phyloP scores from a whole-genome alignment of 23 red algal species.

The Gracilaria gracilis region DNA sequence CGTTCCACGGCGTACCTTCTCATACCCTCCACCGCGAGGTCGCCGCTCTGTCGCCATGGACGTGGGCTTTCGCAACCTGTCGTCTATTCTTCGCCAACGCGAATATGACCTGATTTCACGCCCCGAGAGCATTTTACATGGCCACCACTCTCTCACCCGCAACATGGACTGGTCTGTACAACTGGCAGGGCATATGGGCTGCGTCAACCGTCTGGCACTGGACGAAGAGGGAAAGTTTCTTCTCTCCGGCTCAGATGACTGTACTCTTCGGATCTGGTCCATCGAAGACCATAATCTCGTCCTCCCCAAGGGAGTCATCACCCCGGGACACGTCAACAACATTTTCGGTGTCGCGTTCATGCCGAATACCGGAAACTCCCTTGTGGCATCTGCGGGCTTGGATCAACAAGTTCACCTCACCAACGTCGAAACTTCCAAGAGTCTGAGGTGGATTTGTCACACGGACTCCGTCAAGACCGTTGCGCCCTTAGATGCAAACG shows the following conservation, averaged over 20 bases:
- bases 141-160: constrained; percentile 49
- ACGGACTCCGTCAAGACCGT: constrained; percentile 53
- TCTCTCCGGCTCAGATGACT: constrained; percentile 86
- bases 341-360: constrained; percentile 77
- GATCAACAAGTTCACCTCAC: constrained; percentile 58
- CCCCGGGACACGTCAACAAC: constrained; percentile 56
- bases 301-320: neutral
- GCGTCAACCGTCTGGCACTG: constrained; percentile 81
- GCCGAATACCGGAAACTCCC: constrained; percentile 53
- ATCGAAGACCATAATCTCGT: constrained; percentile 2
- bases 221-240: constrained; percentile 45
- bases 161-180: constrained; percentile 1
- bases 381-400: constrained; percentile 51
- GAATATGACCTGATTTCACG: neutral
- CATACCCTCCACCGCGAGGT: neutral
- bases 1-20: neutral
- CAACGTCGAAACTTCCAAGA: constrained; percentile 32
- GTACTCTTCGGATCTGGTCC: constrained; percentile 71
- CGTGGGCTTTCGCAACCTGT: constrained; percentile 14
- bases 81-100: constrained; percentile 25
- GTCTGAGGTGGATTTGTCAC: constrained; percentile 56
- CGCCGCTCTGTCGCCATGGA: constrained; percentile 1
- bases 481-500: constrained; percentile 19
- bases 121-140: constrained; percentile 31
- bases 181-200: constrained; percentile 69